Evolutionary conservation across 1,139 yeast genomes (phyloP).

Genomic region (Nakaseomyces glabratus): DNA sequence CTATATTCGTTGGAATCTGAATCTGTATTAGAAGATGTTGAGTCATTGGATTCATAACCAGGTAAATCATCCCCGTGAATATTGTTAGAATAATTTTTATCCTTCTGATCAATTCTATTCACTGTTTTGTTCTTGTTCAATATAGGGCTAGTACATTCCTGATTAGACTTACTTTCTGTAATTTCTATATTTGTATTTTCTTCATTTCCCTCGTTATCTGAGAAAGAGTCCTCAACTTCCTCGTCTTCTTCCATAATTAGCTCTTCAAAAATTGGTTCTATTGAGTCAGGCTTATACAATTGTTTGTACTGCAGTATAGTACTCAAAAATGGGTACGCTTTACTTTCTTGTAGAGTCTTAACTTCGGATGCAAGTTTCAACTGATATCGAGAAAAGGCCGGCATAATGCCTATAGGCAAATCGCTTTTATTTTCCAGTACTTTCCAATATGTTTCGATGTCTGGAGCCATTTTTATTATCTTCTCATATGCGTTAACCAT

Average conservation of each 20-base stretch:
- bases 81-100: no score
- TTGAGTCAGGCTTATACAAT: background rate
- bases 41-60: no score
- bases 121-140: no score
- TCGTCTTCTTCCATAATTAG: background rate
- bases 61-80: no score
- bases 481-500: conserved; percentile 3
- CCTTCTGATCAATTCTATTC: no score
- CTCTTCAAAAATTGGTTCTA: conserved; percentile 1
- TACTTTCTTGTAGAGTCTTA: conserved; percentile 2
- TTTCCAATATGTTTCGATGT: background rate
- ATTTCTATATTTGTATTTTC: no score
- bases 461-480: background rate
- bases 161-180: no score
- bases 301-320: background rate
- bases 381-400: conserved; percentile 48
- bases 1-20: no score
- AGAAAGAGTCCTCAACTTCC: no score
- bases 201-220: no score
- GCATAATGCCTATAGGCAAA: conserved; percentile 18
- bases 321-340: background rate
- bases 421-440: background rate
- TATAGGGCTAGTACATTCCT: no score
- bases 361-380: conserved; percentile 46
- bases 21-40: no score